Evolutionary conservation across 148 eudicot genomes (phyloP).

Genomic region (Tetragonia tetragonoides): DNA sequence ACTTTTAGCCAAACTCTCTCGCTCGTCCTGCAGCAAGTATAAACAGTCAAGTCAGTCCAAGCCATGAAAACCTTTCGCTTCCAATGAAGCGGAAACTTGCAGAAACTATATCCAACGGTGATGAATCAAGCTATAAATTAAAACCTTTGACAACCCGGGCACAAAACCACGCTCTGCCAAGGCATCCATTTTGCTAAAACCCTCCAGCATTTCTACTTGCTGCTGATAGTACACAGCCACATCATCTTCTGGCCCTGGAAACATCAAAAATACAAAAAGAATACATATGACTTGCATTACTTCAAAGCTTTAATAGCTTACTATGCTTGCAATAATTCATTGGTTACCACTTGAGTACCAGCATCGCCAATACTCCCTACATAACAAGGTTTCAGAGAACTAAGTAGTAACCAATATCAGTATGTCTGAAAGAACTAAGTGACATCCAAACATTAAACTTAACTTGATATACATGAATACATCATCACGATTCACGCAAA

Average conservation of each 20-base stretch:
- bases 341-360: neutral
- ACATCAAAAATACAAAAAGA: neutral
- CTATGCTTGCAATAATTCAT: neutral
- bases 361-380: neutral
- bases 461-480: neutral
- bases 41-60: conserved; percentile 9
- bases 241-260: conserved; percentile 72
- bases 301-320: neutral
- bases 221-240: conserved; percentile 84
- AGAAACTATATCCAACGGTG: neutral
- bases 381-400: neutral
- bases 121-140: neutral
- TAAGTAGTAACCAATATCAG: neutral
- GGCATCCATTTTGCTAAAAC: conserved; percentile 84
- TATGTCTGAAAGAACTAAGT: neutral
- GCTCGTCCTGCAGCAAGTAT: conserved; percentile 59
- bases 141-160: conserved; percentile 71
- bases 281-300: neutral
- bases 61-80: neutral
- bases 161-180: conserved; percentile 82
- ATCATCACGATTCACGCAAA: neutral
- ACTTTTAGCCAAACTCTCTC: conserved; percentile 59
- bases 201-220: conserved; percentile 79
- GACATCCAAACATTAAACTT: neutral
- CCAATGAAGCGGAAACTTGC: conserved; percentile 7